Percentiles rank a stretch among this genome's conserved stretches.
These are phyloP conservation scores for Mariannaea elegans DNA, from an alignment of 2,329 filamentous ascomycete genomes.

Conservation along the genomic window DNA sequence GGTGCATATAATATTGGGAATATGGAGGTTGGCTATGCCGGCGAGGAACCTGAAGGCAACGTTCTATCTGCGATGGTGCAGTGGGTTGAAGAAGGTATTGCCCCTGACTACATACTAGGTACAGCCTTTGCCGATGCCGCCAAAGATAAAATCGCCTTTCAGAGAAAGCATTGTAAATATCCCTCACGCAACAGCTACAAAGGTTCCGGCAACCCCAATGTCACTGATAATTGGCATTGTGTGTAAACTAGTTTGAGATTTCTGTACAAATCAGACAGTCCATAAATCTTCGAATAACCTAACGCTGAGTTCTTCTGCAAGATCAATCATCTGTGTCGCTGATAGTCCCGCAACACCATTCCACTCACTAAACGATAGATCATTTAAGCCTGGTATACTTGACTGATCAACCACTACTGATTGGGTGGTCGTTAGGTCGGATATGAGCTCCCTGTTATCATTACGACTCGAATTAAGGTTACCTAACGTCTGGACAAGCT, in stretches of 20 bases:
- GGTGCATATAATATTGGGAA: slow-evolving; percentile 50
- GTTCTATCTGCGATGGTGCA: slow-evolving; percentile 56
- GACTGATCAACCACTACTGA: neutral
- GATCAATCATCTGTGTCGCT: neutral
- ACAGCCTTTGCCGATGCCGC: slow-evolving; percentile 45
- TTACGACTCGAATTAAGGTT: neutral
- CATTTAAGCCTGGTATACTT: neutral
- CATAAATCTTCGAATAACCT: neutral
- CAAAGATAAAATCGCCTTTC: slow-evolving; percentile 36
- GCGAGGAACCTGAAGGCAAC: slow-evolving; percentile 50
- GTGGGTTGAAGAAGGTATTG: slow-evolving; percentile 55
- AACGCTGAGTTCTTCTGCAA: neutral
- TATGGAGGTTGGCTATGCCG: slow-evolving; percentile 29
- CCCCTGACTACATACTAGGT: slow-evolving; percentile 50
- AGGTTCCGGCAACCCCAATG: slow-evolving; percentile 39
- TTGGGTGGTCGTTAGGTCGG: neutral
- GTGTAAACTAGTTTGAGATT: neutral
- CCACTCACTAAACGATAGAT: slow-evolving; percentile 2
- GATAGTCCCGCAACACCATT: neutral
- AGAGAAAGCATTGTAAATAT: slow-evolving; percentile 48
- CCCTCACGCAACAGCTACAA: slow-evolving; percentile 45
- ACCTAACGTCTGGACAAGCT: slow-evolving; percentile 5
- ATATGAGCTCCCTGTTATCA: neutral
- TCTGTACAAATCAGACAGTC: neutral
- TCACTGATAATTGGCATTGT: slow-evolving; percentile 40